phyloP scores from a whole-genome alignment of 78 protist genomes.

The Polysphondylium violaceum region DNA sequence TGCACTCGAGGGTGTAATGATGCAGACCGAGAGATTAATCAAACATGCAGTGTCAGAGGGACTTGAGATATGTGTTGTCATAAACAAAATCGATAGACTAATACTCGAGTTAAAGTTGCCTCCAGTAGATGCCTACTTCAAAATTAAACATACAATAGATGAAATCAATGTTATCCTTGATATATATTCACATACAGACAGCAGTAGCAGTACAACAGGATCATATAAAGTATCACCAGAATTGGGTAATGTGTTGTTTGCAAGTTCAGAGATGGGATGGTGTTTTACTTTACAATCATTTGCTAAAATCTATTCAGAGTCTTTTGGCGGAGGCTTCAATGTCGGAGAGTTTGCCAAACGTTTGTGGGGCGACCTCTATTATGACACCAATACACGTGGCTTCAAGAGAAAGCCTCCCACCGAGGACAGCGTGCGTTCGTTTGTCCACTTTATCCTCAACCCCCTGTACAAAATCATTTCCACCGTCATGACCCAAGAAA shows the following conservation, averaged over 20 bases:
- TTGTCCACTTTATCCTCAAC: constrained; percentile 96
- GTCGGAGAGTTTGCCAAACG: constrained; percentile 88
- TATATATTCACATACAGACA: background rate
- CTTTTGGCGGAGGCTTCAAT: constrained; percentile 42
- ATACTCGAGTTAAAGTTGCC: constrained; percentile 97
- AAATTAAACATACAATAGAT: constrained; percentile 91
- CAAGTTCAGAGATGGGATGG: constrained; percentile 88
- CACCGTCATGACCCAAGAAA: constrained; percentile 36
- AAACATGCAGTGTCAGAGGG: constrained; percentile 82
- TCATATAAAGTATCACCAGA: constrained; percentile 87
- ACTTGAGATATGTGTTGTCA: constrained; percentile 78
- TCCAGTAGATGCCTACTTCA: constrained; percentile 97
- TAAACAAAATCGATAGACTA: constrained; percentile 96
- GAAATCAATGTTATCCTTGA: constrained; percentile 90
- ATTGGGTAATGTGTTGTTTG: constrained; percentile 95
- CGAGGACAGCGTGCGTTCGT: constrained; percentile 72
- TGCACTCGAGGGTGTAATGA: constrained; percentile 97
- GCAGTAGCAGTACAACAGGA: background rate
- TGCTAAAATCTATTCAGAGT: constrained; percentile 86
- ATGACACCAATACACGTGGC: constrained; percentile 54
- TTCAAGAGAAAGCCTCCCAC: constrained; percentile 67
- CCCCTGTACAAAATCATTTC: constrained; percentile 97
- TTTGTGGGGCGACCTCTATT: constrained; percentile 98
- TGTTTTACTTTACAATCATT: constrained; percentile 92
- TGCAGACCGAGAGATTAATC: constrained; percentile 89